phyloP scores from a whole-genome alignment of 352 stramenopile genomes.

The Phytopythium kandeliae region DNA sequence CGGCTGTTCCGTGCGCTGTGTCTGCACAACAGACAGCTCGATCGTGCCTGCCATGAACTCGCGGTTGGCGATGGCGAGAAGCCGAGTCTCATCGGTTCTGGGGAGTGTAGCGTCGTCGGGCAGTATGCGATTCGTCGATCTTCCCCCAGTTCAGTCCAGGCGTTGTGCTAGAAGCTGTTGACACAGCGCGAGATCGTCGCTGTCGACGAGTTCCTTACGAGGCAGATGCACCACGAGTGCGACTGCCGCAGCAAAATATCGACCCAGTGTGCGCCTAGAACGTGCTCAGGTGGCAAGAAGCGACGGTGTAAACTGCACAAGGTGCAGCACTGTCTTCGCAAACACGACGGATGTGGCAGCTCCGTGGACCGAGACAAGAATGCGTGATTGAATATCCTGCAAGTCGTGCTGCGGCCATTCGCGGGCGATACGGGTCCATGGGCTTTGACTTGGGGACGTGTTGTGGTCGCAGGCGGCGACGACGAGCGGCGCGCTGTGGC shows the following conservation, averaged over 20 bases:
- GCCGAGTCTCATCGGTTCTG: slow-evolving; percentile 1
- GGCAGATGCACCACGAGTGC: slow-evolving; percentile 6
- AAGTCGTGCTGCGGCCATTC: too few relatives aligned
- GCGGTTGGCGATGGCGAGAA: neutral
- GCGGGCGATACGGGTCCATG: too few relatives aligned
- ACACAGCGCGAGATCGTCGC: slow-evolving; percentile 7
- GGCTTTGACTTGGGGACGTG: too few relatives aligned
- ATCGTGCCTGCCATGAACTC: neutral
- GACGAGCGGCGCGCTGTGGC: too few relatives aligned
- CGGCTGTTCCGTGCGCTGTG: neutral
- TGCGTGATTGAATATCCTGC: slow-evolving; percentile 3
- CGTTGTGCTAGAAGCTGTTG: slow-evolving; percentile 5
- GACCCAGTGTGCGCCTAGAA: neutral
- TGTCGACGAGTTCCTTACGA: slow-evolving; percentile 7
- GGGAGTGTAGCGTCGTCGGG: slow-evolving; percentile 3
- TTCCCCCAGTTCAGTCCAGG: neutral
- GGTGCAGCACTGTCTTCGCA: slow-evolving; percentile 6
- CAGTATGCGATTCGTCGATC: neutral
- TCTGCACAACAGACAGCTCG: neutral
- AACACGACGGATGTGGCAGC: neutral
- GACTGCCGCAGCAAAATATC: neutral
- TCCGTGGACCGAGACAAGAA: slow-evolving; percentile 1
- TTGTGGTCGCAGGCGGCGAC: too few relatives aligned
- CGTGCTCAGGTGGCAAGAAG: neutral
- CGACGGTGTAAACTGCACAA: slow-evolving; percentile 6